Evolutionary conservation across 305 asterid genomes (phyloP).

Genomic region (Stenogyne calaminthoides): DNA sequence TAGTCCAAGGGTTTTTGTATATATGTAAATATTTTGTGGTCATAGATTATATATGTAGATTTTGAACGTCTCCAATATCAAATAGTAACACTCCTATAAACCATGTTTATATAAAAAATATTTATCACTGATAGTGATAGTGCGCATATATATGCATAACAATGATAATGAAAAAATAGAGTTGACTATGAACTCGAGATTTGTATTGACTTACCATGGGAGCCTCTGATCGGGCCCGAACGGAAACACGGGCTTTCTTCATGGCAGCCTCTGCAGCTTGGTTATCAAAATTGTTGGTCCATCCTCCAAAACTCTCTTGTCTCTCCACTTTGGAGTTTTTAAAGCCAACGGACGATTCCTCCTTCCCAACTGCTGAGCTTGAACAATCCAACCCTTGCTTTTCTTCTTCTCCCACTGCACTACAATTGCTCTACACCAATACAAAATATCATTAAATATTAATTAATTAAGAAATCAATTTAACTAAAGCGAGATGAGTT

Average conservation of each 20-base stretch:
- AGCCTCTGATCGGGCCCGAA: slow-evolving; percentile 54
- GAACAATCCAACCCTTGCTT: slow-evolving; percentile 17
- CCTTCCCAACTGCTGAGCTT: slow-evolving; percentile 13
- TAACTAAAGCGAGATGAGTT: too few species aligned
- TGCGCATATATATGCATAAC: too few species aligned
- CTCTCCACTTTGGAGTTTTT: slow-evolving; percentile 13
- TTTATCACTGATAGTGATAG: too few species aligned
- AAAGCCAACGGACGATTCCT: slow-evolving; percentile 20
- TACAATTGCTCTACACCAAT: slow-evolving; percentile 9
- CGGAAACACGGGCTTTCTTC: slow-evolving; percentile 54
- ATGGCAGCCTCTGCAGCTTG: slow-evolving; percentile 38
- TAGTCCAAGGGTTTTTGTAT: too few species aligned
- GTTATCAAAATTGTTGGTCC: slow-evolving; percentile 23
- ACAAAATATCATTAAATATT: neutral
- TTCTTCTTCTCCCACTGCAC: slow-evolving; percentile 17
- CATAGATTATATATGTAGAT: too few species aligned
- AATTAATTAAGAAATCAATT: neutral
- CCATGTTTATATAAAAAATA: too few species aligned
- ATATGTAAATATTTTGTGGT: too few species aligned
- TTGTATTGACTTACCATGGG: slow-evolving; percentile 34
- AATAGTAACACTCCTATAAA: too few species aligned
- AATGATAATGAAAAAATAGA: too few species aligned
- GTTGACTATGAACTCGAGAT: too few species aligned
- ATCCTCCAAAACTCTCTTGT: slow-evolving; percentile 3
- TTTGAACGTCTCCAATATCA: too few species aligned